These are phyloP conservation scores for Aureobasidium leucospermi DNA, from an alignment of 2,329 filamentous ascomycete genomes.

Conservation along the genomic window DNA sequence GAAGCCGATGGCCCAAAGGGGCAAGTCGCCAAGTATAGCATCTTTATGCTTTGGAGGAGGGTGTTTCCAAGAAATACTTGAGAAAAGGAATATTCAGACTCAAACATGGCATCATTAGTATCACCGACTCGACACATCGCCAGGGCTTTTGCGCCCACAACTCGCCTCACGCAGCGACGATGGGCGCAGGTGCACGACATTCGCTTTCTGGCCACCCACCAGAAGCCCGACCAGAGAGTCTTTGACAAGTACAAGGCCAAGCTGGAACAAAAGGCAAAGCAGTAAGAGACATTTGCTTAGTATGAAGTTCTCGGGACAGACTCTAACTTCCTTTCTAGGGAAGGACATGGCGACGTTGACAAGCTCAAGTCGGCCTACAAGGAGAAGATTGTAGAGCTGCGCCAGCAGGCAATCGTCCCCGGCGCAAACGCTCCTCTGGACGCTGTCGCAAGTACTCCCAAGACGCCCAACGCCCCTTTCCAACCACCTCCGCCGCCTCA, in stretches of 20 bases:
- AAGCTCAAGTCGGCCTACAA: constrained; percentile 76
- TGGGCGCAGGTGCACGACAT: constrained; percentile 92
- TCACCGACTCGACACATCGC: neutral
- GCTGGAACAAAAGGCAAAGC: constrained; percentile 71
- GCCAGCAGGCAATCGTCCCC: constrained; percentile 56
- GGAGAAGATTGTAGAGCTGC: constrained; percentile 69
- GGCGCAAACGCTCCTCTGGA: constrained; percentile 41
- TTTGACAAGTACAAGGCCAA: constrained; percentile 83
- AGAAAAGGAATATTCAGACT: neutral
- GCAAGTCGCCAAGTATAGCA: constrained; percentile 6
- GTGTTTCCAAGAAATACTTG: neutral
- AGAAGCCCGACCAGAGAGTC: constrained; percentile 54
- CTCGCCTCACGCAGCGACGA: constrained; percentile 53
- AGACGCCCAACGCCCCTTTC: constrained; percentile 25
- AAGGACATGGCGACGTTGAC: constrained; percentile 63
- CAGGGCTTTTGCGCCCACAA: constrained; percentile 8
- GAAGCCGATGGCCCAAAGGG: neutral
- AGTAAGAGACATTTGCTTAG: constrained; percentile 35
- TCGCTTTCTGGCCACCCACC: constrained; percentile 77
- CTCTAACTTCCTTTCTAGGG: constrained; percentile 24
- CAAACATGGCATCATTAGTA: constrained; percentile 12
- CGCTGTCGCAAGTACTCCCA: constrained; percentile 17
- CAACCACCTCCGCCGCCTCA: constrained; percentile 31
- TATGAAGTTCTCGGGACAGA: neutral
- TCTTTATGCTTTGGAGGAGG: neutral